These are phyloP conservation scores for Rhizopogon vesiculosus DNA, from an alignment of 768 basidiomycete genomes.

Conservation along the genomic window DNA sequence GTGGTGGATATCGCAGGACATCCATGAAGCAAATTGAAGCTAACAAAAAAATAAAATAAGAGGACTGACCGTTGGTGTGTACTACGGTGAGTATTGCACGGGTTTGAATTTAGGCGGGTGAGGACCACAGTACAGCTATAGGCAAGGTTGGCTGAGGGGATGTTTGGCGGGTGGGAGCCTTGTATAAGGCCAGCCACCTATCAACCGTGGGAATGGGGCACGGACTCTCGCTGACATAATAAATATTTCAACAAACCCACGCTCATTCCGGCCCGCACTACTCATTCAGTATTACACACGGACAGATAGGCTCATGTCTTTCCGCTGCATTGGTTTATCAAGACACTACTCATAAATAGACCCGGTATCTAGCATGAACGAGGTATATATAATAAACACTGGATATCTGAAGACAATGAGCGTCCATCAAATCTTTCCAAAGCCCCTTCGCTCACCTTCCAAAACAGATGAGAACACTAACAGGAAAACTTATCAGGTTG, in stretches of 20 bases:
- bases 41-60: slow-evolving; percentile 15
- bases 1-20: slow-evolving; percentile 11
- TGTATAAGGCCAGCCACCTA: slow-evolving; percentile 29
- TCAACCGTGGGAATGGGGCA: slow-evolving; percentile 30
- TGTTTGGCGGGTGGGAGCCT: slow-evolving; percentile 34
- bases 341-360: too few relatives aligned
- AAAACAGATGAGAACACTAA: background rate
- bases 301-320: too few relatives aligned
- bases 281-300: too few relatives aligned
- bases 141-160: slow-evolving; percentile 31
- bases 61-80: slow-evolving; percentile 25
- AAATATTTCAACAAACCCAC: slow-evolving; percentile 25
- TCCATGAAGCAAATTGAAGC: slow-evolving; percentile 20
- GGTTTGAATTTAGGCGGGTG: slow-evolving; percentile 30
- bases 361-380: too few relatives aligned
- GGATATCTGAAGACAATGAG: background rate
- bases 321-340: too few relatives aligned
- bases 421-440: background rate
- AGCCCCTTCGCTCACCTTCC: background rate
- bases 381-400: background rate
- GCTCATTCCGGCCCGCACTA: background rate
- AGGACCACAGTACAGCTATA: slow-evolving; percentile 30
- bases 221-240: slow-evolving; percentile 30
- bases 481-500: background rate
- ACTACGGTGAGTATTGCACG: slow-evolving; percentile 20